Evolutionary conservation across 1,139 yeast species (phyloP).

Genomic region (Waltiozyma sp.): DNA sequence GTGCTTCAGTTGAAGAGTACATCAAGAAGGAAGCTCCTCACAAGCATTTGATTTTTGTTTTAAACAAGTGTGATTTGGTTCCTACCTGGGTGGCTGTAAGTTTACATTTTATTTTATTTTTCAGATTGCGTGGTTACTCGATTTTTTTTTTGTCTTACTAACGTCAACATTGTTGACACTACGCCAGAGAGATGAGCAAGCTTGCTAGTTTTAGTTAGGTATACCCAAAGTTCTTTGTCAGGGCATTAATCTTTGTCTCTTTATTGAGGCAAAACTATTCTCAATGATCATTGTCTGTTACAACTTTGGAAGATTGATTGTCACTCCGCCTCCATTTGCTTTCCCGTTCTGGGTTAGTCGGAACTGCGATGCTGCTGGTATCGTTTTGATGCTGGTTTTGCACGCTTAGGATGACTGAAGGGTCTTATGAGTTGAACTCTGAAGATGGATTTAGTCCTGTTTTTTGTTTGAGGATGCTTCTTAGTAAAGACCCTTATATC

Average conservation of each 20-base stretch:
- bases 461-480: constrained; percentile 29
- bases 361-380: constrained; percentile 8
- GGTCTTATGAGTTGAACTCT: constrained; percentile 60
- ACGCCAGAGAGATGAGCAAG: not conserved
- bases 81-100: constrained; percentile 99
- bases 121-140: constrained; percentile 2
- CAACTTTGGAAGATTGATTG: constrained; percentile 83
- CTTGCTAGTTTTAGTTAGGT: no score
- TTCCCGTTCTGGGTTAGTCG: constrained; percentile 25
- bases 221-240: constrained; percentile 45
- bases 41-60: constrained; percentile 86
- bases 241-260: constrained; percentile 36
- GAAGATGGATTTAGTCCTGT: constrained; percentile 22
- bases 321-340: constrained; percentile 37
- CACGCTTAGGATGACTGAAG: constrained; percentile 17
- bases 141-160: not conserved
- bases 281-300: constrained; percentile 67
- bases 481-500: constrained; percentile 69
- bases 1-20: constrained; percentile 87
- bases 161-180: no score
- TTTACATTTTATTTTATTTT: constrained; percentile 22
- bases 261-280: constrained; percentile 6
- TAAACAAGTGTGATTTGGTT: constrained; percentile 95
- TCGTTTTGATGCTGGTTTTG: constrained; percentile 13
- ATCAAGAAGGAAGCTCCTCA: constrained; percentile 92